Conservation (phyloP, 2,329 filamentous ascomycete genomes). For the Ophiognomonia clavigignenti-juglandacearum region DNA sequence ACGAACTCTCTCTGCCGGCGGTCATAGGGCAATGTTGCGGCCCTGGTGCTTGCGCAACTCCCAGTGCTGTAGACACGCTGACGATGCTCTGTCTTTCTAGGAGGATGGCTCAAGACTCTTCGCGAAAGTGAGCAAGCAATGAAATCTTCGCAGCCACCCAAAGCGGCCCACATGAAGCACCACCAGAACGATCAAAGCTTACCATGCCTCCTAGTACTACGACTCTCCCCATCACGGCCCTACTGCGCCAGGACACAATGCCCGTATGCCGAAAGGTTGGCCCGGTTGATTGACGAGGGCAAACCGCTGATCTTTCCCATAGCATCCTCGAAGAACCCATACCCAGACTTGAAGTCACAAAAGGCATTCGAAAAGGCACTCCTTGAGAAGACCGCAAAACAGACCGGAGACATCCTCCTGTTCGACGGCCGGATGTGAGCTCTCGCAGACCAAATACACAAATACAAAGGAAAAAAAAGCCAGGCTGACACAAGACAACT, state of each 20-base stretch:
- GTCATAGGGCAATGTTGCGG: no score
- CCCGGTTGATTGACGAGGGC: slow-evolving; percentile 16
- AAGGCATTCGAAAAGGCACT: slow-evolving; percentile 96
- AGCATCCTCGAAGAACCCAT: slow-evolving; percentile 59
- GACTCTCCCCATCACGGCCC: slow-evolving; percentile 48
- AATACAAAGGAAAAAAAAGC: not conserved
- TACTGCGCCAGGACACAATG: slow-evolving; percentile 21
- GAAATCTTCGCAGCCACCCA: slow-evolving; percentile 42
- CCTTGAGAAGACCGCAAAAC: slow-evolving; percentile 92
- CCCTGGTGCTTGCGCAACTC: not conserved
- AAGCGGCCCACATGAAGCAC: not conserved
- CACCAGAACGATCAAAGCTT: slow-evolving; percentile 1
- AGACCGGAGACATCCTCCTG: slow-evolving; percentile 91
- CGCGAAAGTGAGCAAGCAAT: slow-evolving; percentile 40
- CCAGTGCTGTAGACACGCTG: not conserved
- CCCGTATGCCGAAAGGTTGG: slow-evolving; percentile 16
- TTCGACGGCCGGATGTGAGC: slow-evolving; percentile 83
- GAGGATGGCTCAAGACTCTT: slow-evolving; percentile 17
- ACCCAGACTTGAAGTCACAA: slow-evolving; percentile 86
- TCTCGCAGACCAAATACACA: not conserved
- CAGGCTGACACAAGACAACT: not conserved
- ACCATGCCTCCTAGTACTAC: slow-evolving; percentile 57
- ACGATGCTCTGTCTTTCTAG: not conserved
- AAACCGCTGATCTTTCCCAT: slow-evolving; percentile 6
- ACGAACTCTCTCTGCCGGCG: no score